phyloP scores from a whole-genome alignment of 495 filamentous ascomycete genomes.

The Aspergillus asperescens region DNA sequence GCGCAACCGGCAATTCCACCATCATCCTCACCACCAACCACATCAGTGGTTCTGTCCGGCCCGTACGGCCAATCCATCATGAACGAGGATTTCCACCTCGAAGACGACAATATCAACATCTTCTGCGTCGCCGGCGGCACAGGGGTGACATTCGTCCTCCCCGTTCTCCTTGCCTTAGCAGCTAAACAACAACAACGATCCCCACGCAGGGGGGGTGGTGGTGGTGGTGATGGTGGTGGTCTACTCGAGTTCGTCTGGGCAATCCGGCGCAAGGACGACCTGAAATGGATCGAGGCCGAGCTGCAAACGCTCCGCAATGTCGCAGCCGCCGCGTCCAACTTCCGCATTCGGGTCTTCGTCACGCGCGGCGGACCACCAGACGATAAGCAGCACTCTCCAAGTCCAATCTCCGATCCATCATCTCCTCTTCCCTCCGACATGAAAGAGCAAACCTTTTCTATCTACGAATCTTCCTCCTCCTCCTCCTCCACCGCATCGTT shows the following conservation, averaged over 20 bases:
- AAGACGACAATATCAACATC: conserved; percentile 47
- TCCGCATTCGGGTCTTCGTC: conserved; percentile 52
- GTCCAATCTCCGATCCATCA: no score
- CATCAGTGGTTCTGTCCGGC: conserved; percentile 51
- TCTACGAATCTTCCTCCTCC: not conserved
- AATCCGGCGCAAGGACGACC: conserved; percentile 47
- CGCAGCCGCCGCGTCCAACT: conserved; percentile 26
- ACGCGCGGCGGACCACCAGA: conserved; percentile 43
- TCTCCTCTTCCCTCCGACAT: not conserved
- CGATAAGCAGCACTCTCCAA: not conserved
- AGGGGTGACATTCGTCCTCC: conserved; percentile 58
- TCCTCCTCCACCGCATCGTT: not conserved
- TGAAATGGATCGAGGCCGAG: conserved; percentile 53
- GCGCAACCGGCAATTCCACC: conserved; percentile 14
- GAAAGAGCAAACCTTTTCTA: conserved; percentile 6
- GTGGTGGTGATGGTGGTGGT: no score
- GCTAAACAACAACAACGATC: no score
- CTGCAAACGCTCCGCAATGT: conserved; percentile 41
- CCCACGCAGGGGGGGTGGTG: no score
- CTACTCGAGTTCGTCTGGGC: conserved; percentile 59
- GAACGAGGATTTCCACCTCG: conserved; percentile 24
- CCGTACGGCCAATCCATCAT: conserved; percentile 53
- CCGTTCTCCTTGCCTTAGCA: conserved; percentile 44
- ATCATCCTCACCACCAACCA: conserved; percentile 27
- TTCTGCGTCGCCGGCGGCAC: conserved; percentile 61